Evolutionary conservation across 2,329 filamentous ascomycete genomes (phyloP).

Genomic region (Hypoxylon sp.): DNA sequence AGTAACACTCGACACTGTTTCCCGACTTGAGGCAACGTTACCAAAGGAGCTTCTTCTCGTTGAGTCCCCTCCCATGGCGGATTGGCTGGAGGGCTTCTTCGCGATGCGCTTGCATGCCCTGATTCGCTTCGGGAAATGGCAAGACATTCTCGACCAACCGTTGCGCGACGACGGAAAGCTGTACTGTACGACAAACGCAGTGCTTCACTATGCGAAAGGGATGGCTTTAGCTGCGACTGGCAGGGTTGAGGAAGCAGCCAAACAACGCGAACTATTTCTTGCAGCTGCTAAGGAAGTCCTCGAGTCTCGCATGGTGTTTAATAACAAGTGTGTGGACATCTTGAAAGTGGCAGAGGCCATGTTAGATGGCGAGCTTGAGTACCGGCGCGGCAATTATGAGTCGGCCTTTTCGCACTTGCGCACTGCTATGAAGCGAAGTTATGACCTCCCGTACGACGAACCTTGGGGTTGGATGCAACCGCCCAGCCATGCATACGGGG

Average conservation of each 20-base stretch:
- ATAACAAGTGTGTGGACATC: conserved; percentile 71
- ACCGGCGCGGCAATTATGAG: conserved; percentile 67
- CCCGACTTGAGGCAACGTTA: conserved; percentile 67
- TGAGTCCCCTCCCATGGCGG: conserved; percentile 76
- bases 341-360: conserved; percentile 65
- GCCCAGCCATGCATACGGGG: conserved; percentile 74
- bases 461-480: conserved; percentile 86
- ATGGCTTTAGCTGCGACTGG: conserved; percentile 70
- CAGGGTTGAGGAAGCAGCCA: conserved; percentile 61
- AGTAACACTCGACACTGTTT: conserved; percentile 68
- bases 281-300: conserved; percentile 62
- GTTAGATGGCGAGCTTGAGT: conserved; percentile 78
- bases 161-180: conserved; percentile 66
- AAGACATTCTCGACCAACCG: conserved; percentile 65
- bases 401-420: conserved; percentile 67
- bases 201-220: conserved; percentile 73
- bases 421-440: conserved; percentile 66
- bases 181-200: conserved; percentile 75
- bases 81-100: conserved; percentile 78
- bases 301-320: conserved; percentile 70
- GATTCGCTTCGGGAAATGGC: conserved; percentile 77
- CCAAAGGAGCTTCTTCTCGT: conserved; percentile 70
- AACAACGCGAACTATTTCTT: conserved; percentile 60
- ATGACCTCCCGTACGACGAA: conserved; percentile 73
- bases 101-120: conserved; percentile 73